Conservation (phyloP, 1,139 yeast species). For the Hemisphaericaspora xylofermentans region DNA sequence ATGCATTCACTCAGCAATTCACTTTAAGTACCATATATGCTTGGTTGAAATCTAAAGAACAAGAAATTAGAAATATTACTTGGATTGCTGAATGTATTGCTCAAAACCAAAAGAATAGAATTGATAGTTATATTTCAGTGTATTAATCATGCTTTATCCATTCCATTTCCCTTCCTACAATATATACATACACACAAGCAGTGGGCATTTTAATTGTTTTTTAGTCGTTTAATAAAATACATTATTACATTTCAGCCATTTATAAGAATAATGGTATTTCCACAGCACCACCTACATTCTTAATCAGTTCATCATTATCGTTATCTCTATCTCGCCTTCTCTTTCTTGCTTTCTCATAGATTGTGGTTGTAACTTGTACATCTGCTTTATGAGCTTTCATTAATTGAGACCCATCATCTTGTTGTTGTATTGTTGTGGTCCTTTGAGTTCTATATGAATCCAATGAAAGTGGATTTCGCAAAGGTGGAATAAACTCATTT, state of each 20-base stretch:
- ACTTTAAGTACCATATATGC: slow-evolving; percentile 92
- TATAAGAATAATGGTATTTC: slow-evolving; percentile 42
- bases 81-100: slow-evolving; percentile 99
- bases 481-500: slow-evolving; percentile 1
- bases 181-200: background rate
- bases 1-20: slow-evolving; percentile 96
- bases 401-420: background rate
- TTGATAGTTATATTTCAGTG: slow-evolving; percentile 74
- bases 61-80: slow-evolving; percentile 92
- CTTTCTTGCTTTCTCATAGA: slow-evolving; percentile 2
- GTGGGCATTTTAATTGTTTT: background rate
- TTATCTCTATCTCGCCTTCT: background rate
- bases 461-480: slow-evolving; percentile 2
- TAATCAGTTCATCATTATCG: slow-evolving; percentile 14
- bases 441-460: slow-evolving; percentile 1
- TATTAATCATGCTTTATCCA: slow-evolving; percentile 29
- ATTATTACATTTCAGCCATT: background rate
- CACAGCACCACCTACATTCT: slow-evolving; percentile 39
- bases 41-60: slow-evolving; percentile 93
- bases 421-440: too few species aligned
- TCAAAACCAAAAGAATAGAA: slow-evolving; percentile 80
- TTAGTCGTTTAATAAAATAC: background rate
- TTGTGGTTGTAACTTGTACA: background rate
- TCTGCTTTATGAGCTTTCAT: background rate
- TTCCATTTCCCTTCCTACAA: background rate